phyloP scores from a whole-genome alignment of 2,329 filamentous ascomycete species.

The Aphanoascus verrucosus region DNA sequence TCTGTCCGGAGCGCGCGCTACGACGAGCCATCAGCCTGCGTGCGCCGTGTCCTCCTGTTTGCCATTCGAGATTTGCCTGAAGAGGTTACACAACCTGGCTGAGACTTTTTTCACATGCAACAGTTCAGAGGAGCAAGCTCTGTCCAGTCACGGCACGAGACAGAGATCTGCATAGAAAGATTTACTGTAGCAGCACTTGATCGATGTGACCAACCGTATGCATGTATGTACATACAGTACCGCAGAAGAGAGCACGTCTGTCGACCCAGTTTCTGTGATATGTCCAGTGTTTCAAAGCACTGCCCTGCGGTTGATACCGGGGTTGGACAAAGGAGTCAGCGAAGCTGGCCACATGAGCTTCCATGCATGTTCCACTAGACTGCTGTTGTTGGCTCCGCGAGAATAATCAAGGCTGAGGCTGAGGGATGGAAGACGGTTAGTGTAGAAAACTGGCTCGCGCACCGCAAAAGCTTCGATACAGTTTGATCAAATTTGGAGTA shows the following conservation, averaged over 20 bases:
- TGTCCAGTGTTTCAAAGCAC: not conserved
- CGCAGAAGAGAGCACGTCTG: too few relatives aligned
- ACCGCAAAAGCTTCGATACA: too few relatives aligned
- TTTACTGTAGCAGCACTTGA: too few relatives aligned
- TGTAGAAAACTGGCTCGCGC: too few relatives aligned
- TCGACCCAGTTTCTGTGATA: not conserved
- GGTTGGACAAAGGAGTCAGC: slow-evolving; percentile 2
- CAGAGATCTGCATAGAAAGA: not conserved
- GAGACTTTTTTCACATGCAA: not conserved
- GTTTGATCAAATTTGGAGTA: too few relatives aligned
- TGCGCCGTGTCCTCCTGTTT: not conserved
- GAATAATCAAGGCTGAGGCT: not conserved
- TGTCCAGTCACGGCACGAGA: not conserved
- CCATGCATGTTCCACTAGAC: not conserved
- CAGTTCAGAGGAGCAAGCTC: not conserved
- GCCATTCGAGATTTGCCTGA: not conserved
- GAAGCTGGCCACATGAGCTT: slow-evolving; percentile 5
- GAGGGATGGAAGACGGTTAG: too few relatives aligned
- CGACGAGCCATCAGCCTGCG: not conserved
- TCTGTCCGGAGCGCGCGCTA: not conserved
- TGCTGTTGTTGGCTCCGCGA: not conserved
- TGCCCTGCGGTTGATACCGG: not conserved
- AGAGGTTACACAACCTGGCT: not conserved
- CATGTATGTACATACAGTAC: too few relatives aligned
- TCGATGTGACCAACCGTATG: too few relatives aligned